Conservation (phyloP, 495 filamentous ascomycete species). For the Neurospora discreta region DNA sequence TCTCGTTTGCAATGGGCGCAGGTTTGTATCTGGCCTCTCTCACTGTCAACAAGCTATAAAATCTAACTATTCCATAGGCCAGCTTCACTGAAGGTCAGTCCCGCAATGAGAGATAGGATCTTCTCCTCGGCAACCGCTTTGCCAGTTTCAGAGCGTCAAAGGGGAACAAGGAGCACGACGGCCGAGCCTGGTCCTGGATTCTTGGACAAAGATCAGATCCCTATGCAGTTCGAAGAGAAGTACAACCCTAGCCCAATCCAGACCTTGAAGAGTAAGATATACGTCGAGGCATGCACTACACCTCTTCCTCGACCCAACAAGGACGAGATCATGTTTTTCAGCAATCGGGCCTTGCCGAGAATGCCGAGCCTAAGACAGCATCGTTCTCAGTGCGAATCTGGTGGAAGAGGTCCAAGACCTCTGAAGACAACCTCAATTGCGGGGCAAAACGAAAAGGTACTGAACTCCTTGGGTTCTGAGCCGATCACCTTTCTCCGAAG, state of each 20-base stretch:
- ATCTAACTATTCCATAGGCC: constrained; percentile 8
- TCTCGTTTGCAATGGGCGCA: constrained; percentile 8
- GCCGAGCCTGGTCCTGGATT: not conserved
- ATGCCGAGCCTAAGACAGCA: not conserved
- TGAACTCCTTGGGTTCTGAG: constrained; percentile 12
- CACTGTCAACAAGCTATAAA: not conserved
- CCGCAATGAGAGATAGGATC: not conserved
- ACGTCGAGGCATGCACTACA: constrained; percentile 5
- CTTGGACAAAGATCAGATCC: not conserved
- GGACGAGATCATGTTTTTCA: constrained; percentile 10
- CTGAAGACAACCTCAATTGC: constrained; percentile 1
- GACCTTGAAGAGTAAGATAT: constrained; percentile 1
- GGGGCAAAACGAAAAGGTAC: not conserved
- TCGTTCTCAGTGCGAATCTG: not conserved
- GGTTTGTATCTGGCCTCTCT: constrained; percentile 6
- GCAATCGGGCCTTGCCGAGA: not conserved
- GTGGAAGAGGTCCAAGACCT: not conserved
- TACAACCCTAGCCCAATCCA: constrained; percentile 4
- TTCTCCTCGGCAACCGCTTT: constrained; percentile 1
- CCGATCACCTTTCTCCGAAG: constrained; percentile 36
- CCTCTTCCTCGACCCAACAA: constrained; percentile 8
- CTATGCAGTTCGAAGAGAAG: constrained; percentile 4
- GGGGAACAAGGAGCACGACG: not conserved
- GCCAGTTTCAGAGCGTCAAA: not conserved
- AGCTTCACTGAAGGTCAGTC: constrained; percentile 13